Evolutionary conservation across 768 basidiomycete species (phyloP), one percentile per base, ranked within the genome.

Genomic region (Hemileccinum impolitum): DNA sequence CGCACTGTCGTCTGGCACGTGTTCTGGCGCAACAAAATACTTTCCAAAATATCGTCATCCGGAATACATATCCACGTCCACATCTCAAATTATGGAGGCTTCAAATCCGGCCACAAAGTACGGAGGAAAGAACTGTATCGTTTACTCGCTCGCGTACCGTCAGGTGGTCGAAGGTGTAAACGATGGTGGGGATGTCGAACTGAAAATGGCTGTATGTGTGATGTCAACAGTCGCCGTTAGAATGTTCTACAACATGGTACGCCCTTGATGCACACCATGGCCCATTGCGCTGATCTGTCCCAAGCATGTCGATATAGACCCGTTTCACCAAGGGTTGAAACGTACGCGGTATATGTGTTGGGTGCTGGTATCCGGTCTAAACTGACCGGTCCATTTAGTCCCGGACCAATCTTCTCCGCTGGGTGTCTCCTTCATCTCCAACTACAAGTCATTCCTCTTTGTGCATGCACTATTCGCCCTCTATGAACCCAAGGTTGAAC

Each of bases 191-290:
- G 44, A 58, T 4, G 31, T 60, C 7, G 48, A 53, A 23, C 43
- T 55, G 0, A 49, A 43, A 30, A 51, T 58, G 46, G 52, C 51
- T 0, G 55, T 58, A 35, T 56, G 50, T 37, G 15, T 59, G 11
- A 62, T 59, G 60, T 59, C 61, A 5, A 58, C 61, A 6, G 58
- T 55, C 13, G 54, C 54, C 4, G 47, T 56, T 35, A 49, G 61
- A 48, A 60, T 63, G 61, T 54, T 32, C 26, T 45, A 53, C 32
- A 30, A 63, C 2, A 58, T 58, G 60, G 54, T 52, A 13, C 18
- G 47, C 43, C 15, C 17, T 35, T 18, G 6, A 35, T 14, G 9
- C 8, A 2, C 17, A 4, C 13, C 28, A 23, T 23, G n/a, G 2
- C 15, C 36, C 9, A 18, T 42, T 25, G 13, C 14, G 9, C 43